Evolutionary conservation across 2,329 filamentous ascomycete genomes (phyloP), one percentile per base, ranked within the genome.

Genomic region (Ophiocordyceps sinensis): DNA sequence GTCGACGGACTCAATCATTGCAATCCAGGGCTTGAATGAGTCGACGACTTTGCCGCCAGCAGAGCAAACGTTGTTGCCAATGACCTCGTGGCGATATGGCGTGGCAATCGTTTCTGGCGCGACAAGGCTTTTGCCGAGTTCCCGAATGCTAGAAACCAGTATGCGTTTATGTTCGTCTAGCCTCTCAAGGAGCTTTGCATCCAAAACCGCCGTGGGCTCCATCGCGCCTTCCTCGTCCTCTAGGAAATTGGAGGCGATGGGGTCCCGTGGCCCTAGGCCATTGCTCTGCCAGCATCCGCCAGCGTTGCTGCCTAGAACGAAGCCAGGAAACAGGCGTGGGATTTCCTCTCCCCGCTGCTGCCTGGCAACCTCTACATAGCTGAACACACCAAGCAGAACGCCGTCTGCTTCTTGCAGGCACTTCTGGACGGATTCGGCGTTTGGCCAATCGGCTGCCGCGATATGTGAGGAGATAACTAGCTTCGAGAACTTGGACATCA

Each of bases 401-500:
- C 91, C 91, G 47, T 98, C 91, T n/a, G 91, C 91, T 65, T 98
- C 91, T 57, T 93, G 86, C 49, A 96, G 64, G 55, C 91, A 98
- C 59, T 98, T 98, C 41, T 91, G 82, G 45, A 89, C 84, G 1
- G 89, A 93, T 60, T 98, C 91, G 14, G 85, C 80, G 41, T 89
- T 87, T 9, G 89, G 88, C 77, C 87, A 96, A 63, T 98, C 91
- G 29, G 89, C 85, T 6, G 89, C 87, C 32, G 91, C 91, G 57
- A 98, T 95, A 57, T 98, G 91, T 13, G 91, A 96, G 3, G 91
- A 98, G 38, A 98, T 80, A 36, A 98, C 91, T 10, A 98, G 71
- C 60, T 98, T 98, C n/a, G 91, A 96, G 60, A 98, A 98, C 53
- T 94, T 88, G 36, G 91, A 96, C 91, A 98, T 98, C 80, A 96